A percentile compares a stretch with the other conserved stretches of the same genome.
Conservation (phyloP, 345 rosid species). For the Punica granatum region DNA sequence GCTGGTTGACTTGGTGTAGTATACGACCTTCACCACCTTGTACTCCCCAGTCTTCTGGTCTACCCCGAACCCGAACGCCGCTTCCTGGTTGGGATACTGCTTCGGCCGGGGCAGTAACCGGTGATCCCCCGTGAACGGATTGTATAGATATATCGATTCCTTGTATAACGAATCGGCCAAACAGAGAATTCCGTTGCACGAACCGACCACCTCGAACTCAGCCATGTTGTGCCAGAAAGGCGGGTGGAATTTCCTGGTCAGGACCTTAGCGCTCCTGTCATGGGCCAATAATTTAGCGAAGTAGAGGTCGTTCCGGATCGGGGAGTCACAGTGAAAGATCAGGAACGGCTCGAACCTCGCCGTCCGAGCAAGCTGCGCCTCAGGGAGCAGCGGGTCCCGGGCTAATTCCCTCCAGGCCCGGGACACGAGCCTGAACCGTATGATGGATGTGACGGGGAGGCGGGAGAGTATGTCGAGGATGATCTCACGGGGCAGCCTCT, state of each 20-base stretch:
- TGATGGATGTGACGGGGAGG: conserved; percentile 24
- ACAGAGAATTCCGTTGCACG: conserved; percentile 39
- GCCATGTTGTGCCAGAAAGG: conserved; percentile 27
- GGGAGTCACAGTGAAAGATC: conserved; percentile 32
- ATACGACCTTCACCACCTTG: conserved; percentile 33
- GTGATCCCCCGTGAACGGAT: conserved; percentile 32
- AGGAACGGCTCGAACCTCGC: conserved; percentile 25
- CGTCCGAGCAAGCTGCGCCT: conserved; percentile 5
- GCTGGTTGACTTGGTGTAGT: conserved; percentile 17
- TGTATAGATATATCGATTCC: conserved; percentile 20
- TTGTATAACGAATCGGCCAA: conserved; percentile 21
- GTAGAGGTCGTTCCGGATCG: conserved; percentile 30
- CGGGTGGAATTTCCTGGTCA: conserved; percentile 19
- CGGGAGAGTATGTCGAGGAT: conserved; percentile 23
- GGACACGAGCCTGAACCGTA: conserved; percentile 32
- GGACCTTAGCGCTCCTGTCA: neutral
- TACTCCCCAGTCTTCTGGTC: conserved; percentile 19
- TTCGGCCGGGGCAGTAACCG: conserved; percentile 22
- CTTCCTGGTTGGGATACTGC: conserved; percentile 21
- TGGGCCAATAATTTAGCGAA: conserved; percentile 24
- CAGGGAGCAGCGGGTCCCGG: conserved; percentile 18
- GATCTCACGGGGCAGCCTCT: conserved; percentile 23
- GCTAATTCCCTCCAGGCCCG: conserved; percentile 27
- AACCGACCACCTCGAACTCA: conserved; percentile 36
- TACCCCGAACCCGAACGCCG: conserved; percentile 37